These are phyloP conservation scores for Rosellinia necatrix DNA, from an alignment of 2,329 filamentous ascomycete species.

Conservation along the genomic window DNA sequence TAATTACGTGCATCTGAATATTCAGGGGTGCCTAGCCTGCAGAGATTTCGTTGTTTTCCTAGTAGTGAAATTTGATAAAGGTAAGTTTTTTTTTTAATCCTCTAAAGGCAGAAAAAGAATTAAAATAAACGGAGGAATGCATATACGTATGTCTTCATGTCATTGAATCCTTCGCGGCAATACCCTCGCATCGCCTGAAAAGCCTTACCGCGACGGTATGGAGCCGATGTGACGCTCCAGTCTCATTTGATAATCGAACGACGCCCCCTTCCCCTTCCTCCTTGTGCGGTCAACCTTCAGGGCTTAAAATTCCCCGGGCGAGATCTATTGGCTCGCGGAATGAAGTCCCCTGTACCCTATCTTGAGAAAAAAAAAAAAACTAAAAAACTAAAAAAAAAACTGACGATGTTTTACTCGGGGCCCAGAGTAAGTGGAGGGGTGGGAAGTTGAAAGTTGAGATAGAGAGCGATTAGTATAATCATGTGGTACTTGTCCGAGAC, in stretches of 20 bases:
- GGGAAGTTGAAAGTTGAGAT: too few relatives aligned
- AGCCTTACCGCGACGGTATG: constrained; percentile 9
- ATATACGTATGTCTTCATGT: constrained; percentile 4
- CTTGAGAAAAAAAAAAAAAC: too few relatives aligned
- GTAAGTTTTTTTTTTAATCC: too few relatives aligned
- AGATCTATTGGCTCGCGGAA: constrained; percentile 11
- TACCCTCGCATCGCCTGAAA: constrained; percentile 18
- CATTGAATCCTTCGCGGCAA: constrained; percentile 20
- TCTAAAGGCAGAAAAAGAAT: neutral
- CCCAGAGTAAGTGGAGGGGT: too few relatives aligned
- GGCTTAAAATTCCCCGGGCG: constrained; percentile 22
- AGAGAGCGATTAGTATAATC: too few relatives aligned
- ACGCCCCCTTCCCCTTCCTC: constrained; percentile 25
- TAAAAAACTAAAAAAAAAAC: too few relatives aligned
- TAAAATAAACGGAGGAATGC: neutral
- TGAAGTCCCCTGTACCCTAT: neutral
- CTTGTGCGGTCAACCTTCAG: constrained; percentile 13
- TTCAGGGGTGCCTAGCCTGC: neutral
- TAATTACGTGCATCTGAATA: too few relatives aligned
- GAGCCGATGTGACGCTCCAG: constrained; percentile 10
- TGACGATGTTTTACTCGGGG: too few relatives aligned
- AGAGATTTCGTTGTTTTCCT: neutral
- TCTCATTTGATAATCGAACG: constrained; percentile 16
- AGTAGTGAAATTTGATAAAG: constrained; percentile 5
- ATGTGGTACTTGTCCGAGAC: too few relatives aligned